Conservation (phyloP, 2,329 filamentous ascomycete species). For the Aspergillus glaucus region DNA sequence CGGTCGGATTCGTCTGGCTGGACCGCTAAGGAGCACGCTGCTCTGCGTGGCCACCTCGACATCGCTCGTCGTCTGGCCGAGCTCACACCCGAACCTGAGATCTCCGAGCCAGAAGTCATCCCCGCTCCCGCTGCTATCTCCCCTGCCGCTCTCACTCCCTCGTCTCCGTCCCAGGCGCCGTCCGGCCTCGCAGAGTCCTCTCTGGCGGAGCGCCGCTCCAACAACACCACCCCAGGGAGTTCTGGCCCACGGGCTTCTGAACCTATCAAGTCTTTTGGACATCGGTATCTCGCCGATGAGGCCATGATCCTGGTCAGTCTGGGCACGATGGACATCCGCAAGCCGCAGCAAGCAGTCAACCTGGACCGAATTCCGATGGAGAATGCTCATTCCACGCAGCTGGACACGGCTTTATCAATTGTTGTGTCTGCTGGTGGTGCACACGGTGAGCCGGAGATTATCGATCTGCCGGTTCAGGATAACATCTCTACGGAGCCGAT, state of each 20-base stretch:
- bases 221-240: constrained; percentile 35
- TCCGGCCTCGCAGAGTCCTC: constrained; percentile 19
- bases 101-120: constrained; percentile 24
- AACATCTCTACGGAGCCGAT: constrained; percentile 92
- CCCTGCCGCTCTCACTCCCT: constrained; percentile 29
- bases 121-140: constrained; percentile 28
- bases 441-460: constrained; percentile 75
- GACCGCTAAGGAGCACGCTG: constrained; percentile 89
- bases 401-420: constrained; percentile 88
- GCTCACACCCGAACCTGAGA: constrained; percentile 43
- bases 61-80: constrained; percentile 66
- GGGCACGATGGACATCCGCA: constrained; percentile 90
- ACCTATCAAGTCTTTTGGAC: constrained; percentile 89
- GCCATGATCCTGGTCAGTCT: constrained; percentile 87
- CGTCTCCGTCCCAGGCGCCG: constrained; percentile 7
- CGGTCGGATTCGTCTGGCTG: constrained; percentile 81
- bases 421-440: constrained; percentile 83
- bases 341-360: constrained; percentile 70
- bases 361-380: constrained; percentile 82
- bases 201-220: constrained; percentile 39
- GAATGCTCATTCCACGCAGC: constrained; percentile 83
- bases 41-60: constrained; percentile 76
- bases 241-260: constrained; percentile 48
- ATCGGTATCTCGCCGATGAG: constrained; percentile 84
- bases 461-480: constrained; percentile 89